Evolutionary conservation across 2,329 filamentous ascomycete species (phyloP), one percentile per base, ranked within the genome.

Genomic region (Ophiostoma fasciatum): DNA sequence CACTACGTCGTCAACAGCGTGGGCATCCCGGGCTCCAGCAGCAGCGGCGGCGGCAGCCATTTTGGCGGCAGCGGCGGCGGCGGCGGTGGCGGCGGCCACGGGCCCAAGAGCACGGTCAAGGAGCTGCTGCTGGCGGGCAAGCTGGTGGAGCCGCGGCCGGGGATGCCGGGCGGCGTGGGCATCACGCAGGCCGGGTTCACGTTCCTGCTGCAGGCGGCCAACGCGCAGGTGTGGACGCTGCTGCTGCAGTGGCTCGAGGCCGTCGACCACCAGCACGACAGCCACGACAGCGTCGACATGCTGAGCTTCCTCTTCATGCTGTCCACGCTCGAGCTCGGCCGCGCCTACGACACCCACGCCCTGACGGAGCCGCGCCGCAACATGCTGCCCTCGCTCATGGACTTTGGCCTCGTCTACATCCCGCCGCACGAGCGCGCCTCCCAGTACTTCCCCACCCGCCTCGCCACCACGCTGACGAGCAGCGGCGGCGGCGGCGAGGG

Each of bases 251-350:
- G 94, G 66, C 75, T 98, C 34, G 82, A 92, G 46, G 81, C 84
- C 42, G 80, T 81, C 30, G 78, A 84, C 47, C 63, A 66, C 37
- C 68, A 69, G 46, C 80, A 83, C 43, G 78, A 82, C 13, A 71
- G 72, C 22, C 79, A 94, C 66, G 84, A 94, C 46, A 78, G 81
- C 40, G 85, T 94, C 32, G 90, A 98, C 51, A 87, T 96, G 54
- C 73, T 98, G 6, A 87, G 83, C 7, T 98, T 98, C 55, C 74
- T 98, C 47, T 96, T 98, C 57, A 82, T 94, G 52, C 76, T 98
- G 20, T 88, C 88, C 31, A 92, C 82, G 35, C 74, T 96, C 40
- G 87, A 96, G 53, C 76, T 96, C 9, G 90, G 90, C 11, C 76
- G 82, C 43, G 82, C 84, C 28, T 98, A 98, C 62, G 82, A 83